Base-by-base conservation (phyloP, 805 yeast genomes). In the Sugiyamaella boreocaroliniensis region DNA sequence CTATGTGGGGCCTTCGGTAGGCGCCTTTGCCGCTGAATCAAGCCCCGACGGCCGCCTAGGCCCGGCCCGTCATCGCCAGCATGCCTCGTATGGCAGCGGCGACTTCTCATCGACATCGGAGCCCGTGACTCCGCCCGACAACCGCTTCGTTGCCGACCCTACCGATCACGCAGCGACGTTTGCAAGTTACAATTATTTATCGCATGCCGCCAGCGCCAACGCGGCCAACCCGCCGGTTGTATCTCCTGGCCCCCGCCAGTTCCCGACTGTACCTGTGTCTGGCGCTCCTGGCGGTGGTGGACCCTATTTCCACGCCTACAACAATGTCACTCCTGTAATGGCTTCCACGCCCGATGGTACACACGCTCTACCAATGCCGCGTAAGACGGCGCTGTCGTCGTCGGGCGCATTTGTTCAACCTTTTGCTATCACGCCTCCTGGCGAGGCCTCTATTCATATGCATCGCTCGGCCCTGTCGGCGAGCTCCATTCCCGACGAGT, bases 61-160 rank as follows among this genome's bases (percentile, higher is more conserved):
- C 37, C 37, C 37, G 34, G 32, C 47, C 14, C 14, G 15, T 4
- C 52, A 49, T 29, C 52, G 41, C 32, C 52, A 49, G 22, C 34
- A 42, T 19, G 48, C 48, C 19, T 49, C 52, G 34, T 49, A 49
- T 43, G 52, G 52, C 16, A 46, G 54, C 22, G 45, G 50, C 11
- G 52, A 43, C 37, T 40, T 45, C 40, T 51, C 49, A 40, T 51
- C 54, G 29, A 46, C 49, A 15, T 46, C 50, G 16, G 50, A 51
- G 26, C 54, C 54, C 14, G 54, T 51, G 10, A 51, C 54, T 40
- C 54, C 54, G 2, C 54, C 54, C 32, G 54, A 51, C 40, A 5
- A 32, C 40, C 48, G 54, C 48, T 29, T 32, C 15, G 18, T 19
- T 19, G 48, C 32, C 26, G 32, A 26, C 32, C 8, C 48, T 8